phyloP scores from a whole-genome alignment of 345 rosid genomes.

The Barbarea vulgaris region DNA sequence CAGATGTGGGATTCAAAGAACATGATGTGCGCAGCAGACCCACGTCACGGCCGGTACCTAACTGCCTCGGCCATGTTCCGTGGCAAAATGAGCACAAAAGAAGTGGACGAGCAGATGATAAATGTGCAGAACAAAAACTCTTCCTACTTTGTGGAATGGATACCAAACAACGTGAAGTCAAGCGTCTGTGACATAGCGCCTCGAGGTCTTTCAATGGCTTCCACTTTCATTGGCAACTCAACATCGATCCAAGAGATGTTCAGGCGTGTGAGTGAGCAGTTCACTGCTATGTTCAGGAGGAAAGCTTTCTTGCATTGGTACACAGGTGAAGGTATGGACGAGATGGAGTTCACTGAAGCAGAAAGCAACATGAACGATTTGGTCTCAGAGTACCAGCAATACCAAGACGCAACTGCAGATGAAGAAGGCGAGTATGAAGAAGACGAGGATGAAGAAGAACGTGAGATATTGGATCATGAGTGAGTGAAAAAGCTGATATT shows the following conservation, averaged over 20 bases:
- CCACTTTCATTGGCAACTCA: conserved; percentile 76
- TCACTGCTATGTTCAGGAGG: conserved; percentile 90
- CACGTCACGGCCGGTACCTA: conserved; percentile 70
- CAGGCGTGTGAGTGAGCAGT: conserved; percentile 79
- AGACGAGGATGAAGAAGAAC: conserved; percentile 55
- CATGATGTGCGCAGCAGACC: conserved; percentile 85
- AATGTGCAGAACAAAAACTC: conserved; percentile 87
- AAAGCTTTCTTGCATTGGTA: conserved; percentile 92
- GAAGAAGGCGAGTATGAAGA: conserved; percentile 73
- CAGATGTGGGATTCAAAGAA: conserved; percentile 91
- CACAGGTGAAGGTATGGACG: conserved; percentile 86
- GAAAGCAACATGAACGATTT: conserved; percentile 85
- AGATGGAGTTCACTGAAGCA: conserved; percentile 85
- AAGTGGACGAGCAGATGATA: conserved; percentile 86
- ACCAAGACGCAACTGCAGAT: conserved; percentile 82
- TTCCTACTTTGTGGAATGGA: conserved; percentile 83
- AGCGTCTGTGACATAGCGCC: conserved; percentile 87
- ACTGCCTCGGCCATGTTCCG: conserved; percentile 86
- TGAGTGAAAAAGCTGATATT: conserved; percentile 5
- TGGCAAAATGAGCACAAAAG: conserved; percentile 86
- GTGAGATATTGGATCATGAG: conserved; percentile 29
- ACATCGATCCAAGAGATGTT: conserved; percentile 88
- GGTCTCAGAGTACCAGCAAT: conserved; percentile 81
- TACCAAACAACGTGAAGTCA: conserved; percentile 81
- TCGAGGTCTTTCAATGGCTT: conserved; percentile 74